phyloP scores from a whole-genome alignment of 2,329 filamentous ascomycete species.

The Fusarium tupiense region DNA sequence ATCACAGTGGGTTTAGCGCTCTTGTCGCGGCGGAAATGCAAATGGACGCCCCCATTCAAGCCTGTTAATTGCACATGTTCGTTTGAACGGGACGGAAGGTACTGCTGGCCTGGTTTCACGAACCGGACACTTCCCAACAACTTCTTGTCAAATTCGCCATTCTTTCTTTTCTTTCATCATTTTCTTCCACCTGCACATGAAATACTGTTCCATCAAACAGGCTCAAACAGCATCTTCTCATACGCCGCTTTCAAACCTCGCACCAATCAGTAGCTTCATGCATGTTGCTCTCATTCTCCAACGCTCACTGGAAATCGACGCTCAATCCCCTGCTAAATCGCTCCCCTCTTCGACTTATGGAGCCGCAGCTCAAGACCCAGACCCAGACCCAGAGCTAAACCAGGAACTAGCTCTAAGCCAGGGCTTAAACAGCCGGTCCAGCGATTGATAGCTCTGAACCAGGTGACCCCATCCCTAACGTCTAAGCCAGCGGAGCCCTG shows the following conservation, averaged over 20 bases:
- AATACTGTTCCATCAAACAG: background rate
- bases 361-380: conserved; percentile 10
- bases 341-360: conserved; percentile 18
- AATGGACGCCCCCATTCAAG: conserved; percentile 10
- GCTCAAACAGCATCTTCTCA: background rate
- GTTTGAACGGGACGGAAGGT: conserved; percentile 7
- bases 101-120: conserved; percentile 2
- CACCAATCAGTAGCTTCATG: conserved; percentile 28
- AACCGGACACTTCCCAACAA: background rate
- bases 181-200: background rate
- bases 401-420: conserved; percentile 6
- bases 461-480: conserved; percentile 25
- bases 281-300: conserved; percentile 5
- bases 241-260: conserved; percentile 1
- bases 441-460: conserved; percentile 12
- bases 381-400: background rate
- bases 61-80: conserved; percentile 14
- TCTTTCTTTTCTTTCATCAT: background rate
- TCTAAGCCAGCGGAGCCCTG: conserved; percentile 42
- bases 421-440: conserved; percentile 10
- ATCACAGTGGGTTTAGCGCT: conserved; percentile 33
- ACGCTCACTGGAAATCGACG: conserved; percentile 9
- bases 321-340: conserved; percentile 17
- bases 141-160: background rate
- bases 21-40: background rate